These are phyloP conservation scores for Angomonas deanei DNA, from an alignment of 208 protist species.

Conservation along the genomic window DNA sequence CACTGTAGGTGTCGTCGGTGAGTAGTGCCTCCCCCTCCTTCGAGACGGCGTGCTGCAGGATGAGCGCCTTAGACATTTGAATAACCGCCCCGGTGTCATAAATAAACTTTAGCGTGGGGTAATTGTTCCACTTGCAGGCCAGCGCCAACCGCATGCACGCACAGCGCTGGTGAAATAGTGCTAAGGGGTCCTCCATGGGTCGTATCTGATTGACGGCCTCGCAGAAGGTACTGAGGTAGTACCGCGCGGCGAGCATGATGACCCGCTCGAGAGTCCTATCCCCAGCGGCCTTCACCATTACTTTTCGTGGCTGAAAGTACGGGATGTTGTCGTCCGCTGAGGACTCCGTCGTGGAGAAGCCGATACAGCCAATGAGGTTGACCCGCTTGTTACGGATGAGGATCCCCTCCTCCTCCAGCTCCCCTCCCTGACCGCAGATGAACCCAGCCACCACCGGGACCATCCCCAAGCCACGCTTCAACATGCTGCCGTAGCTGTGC, in stretches of 20 bases:
- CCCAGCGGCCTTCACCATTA: slow-evolving; percentile 64
- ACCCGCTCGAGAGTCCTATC: slow-evolving; percentile 67
- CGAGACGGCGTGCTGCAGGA: no score
- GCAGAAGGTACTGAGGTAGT: no score
- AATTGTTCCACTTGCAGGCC: slow-evolving; percentile 54
- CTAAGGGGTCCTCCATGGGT: no score
- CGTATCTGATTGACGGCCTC: no score
- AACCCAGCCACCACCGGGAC: slow-evolving; percentile 62
- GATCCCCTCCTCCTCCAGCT: slow-evolving; percentile 61
- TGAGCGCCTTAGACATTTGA: no score
- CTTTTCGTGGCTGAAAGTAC: slow-evolving; percentile 43
- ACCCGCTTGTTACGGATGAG: slow-evolving; percentile 43
- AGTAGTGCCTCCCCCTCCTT: no score
- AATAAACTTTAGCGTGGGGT: slow-evolving; percentile 61
- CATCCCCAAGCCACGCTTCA: slow-evolving; percentile 45
- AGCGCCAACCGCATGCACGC: slow-evolving; percentile 20
- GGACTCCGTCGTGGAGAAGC: slow-evolving; percentile 35
- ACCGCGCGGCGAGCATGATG: no score
- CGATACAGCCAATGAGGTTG: slow-evolving; percentile 74
- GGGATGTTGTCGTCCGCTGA: slow-evolving; percentile 25
- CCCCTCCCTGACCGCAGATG: slow-evolving; percentile 50
- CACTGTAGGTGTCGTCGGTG: no score
- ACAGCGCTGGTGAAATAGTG: slow-evolving; percentile 33
- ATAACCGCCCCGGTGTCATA: slow-evolving; percentile 46
- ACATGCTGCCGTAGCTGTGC: slow-evolving; percentile 5